Conservation (phyloP, 495 filamentous ascomycete species). For the Mytilinidion resinicola region DNA sequence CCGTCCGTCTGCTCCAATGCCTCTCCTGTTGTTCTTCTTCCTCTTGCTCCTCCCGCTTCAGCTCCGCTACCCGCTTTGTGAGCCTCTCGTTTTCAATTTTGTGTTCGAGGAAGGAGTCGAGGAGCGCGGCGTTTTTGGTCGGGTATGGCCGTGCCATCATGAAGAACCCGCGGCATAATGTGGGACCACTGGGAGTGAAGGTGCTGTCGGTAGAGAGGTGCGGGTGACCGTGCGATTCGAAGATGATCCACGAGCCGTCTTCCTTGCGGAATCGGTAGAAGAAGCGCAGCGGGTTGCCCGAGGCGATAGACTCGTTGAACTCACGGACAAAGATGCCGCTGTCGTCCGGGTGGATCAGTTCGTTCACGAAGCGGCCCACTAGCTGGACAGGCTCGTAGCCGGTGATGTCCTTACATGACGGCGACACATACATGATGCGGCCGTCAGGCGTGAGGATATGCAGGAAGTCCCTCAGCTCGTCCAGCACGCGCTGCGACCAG, state of each 20-base stretch:
- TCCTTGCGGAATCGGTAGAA: constrained; percentile 83
- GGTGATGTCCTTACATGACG: constrained; percentile 69
- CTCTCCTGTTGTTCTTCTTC: constrained; percentile 48
- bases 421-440: constrained; percentile 75
- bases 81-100: constrained; percentile 95
- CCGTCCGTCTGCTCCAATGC: constrained; percentile 6
- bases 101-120: constrained; percentile 94
- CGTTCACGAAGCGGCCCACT: constrained; percentile 63
- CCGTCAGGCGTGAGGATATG: constrained; percentile 83
- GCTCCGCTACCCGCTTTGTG: constrained; percentile 72
- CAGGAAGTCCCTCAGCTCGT: constrained; percentile 83
- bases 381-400: constrained; percentile 67
- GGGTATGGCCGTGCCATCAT: constrained; percentile 91
- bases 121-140: constrained; percentile 70
- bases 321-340: constrained; percentile 76
- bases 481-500: constrained; percentile 83
- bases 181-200: constrained; percentile 57
- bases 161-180: constrained; percentile 83
- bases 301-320: constrained; percentile 86
- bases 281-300: constrained; percentile 68
- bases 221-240: constrained; percentile 87
- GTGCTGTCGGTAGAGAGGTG: constrained; percentile 65
- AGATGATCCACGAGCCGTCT: constrained; percentile 67
- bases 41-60: constrained; percentile 79
- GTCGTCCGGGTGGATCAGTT: constrained; percentile 87